Base-by-base conservation (phyloP, 257 asterid genomes). In the Solanum megistacrolobum region DNA sequence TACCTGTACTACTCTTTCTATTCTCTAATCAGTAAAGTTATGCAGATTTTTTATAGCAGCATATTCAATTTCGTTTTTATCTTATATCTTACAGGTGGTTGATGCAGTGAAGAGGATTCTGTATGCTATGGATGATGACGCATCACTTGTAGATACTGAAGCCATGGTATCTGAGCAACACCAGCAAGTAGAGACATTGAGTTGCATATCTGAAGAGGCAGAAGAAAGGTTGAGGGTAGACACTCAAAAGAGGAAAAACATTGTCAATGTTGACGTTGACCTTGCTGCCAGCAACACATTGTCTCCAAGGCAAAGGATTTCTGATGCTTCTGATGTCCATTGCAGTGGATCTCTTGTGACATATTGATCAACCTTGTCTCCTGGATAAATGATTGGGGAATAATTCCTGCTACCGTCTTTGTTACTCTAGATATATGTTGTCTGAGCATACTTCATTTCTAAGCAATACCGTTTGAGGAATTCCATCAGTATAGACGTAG, bases 241-340 rank as follows among this genome's bases (percentile, higher is more conserved):
- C 88, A 90, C 94, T 85, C 98, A 95, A 85, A 97, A 95, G 92
- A 94, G 98, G 91, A 95, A 96, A 91, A 92, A 84, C 85, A 92
- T 97, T n/a, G 58, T 93, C 71, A 97, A 97, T 76, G 92, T 90
- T 62, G 98, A 97, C 34, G 94, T 95, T 65, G 98, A 97, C 86
- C 93, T 78, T 83, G 98, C 98, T 91, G 98, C 99, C 12, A 95
- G 91, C 92, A 93, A 84, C 86, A 87, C 92, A 4, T 92, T 89
- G 86, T 95, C 98, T 90, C 98, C 99, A 1, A 93, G 94, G 93
- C 98, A 91, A 90, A 93, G 95, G 88, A 87, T 93, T n/a, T 89
- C 98, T 73, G 98, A 94, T 88, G 88, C 92, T 27, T 92, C 98
- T 29, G 98, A 94, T 92, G 98, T 95, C 78, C 98, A 93, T 86